Evolutionary conservation across 2,329 filamentous ascomycete genomes (phyloP), one percentile per base, ranked within the genome.

Genomic region (Exophiala sp.): DNA sequence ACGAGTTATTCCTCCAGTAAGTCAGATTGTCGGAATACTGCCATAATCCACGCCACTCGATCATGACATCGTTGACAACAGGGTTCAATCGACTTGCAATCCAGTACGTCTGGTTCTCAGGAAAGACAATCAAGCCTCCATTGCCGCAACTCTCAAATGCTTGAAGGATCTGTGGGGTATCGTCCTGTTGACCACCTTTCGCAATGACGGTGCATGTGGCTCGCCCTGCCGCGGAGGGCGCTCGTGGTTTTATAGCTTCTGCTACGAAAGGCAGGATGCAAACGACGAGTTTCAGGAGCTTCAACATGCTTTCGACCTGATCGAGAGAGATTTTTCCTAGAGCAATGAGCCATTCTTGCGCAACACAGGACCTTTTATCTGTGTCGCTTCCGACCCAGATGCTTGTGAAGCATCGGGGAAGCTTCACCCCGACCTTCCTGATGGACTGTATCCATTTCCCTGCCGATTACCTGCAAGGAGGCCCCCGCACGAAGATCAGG

Each of bases 1-100:
- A 82, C 0, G 75, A 74, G 55, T 81, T 77, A 42, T 75, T 73
- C 47, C 79, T 71, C 79, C 79, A 82, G 65, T 81, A 81, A 14
- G 65, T 63, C n/a, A 81, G 66, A 62, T 82, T 69, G 43, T 76
- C 71, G 1, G 76, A 78, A 57, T 78, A 72, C 71, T 75, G 54
- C 78, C 78, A 82, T 43, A 72, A 66, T 1, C 79, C 80, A 20
- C 66, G 69, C 79, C 79, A 82, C 52, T 81, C 72, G 49, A 82
- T 75, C 2, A 65, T 66, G 10, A 80, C 75, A 60, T 81, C 72
- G 41, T 75, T 68, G 11, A 82, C 61, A 2, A 77, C 63, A 0
- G 77, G 76, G 55, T 81, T 78, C 42, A 82, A 63, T 39, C 71
- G 73, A 8, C 71, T 72, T 4, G 67, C 75, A 57, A 82, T 81